Percentiles rank a stretch among this genome's conserved stretches.
Evolutionary conservation across 2,329 filamentous ascomycete genomes (phyloP).

Genomic region (Parafenestella ontariensis): DNA sequence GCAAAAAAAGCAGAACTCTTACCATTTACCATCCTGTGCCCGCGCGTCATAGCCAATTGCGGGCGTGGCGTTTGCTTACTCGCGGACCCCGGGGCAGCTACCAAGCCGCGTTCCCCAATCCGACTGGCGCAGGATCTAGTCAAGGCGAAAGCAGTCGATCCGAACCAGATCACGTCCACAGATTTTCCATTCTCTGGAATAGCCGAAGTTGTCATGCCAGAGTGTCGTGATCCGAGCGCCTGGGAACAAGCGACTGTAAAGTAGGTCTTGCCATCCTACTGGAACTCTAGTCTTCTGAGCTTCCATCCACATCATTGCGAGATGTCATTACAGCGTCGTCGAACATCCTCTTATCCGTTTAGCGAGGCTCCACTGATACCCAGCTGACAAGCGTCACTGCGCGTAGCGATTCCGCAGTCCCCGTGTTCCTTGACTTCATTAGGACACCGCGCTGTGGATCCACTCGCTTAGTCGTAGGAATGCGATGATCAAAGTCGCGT

Average conservation of each 20-base stretch:
- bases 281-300: not conserved
- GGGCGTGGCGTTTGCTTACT: slow-evolving; percentile 1
- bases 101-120: not conserved
- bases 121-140: not conserved
- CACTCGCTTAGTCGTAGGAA: not conserved
- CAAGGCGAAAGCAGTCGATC: not conserved
- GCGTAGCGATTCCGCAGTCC: too few relatives aligned
- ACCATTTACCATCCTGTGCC: not conserved
- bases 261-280: not conserved
- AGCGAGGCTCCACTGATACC: slow-evolving; percentile 27
- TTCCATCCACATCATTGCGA: slow-evolving; percentile 12
- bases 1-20: not conserved
- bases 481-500: not conserved
- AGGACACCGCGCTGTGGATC: not conserved
- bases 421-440: not conserved
- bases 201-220: not conserved
- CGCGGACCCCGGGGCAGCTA: not conserved
- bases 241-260: not conserved
- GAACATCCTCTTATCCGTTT: slow-evolving; percentile 5
- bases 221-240: not conserved
- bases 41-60: not conserved
- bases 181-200: not conserved
- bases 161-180: not conserved
- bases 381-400: slow-evolving; percentile 14
- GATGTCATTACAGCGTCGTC: slow-evolving; percentile 12